phyloP scores from a whole-genome alignment of 139 green algal species.

The Asterochloris sp. region DNA sequence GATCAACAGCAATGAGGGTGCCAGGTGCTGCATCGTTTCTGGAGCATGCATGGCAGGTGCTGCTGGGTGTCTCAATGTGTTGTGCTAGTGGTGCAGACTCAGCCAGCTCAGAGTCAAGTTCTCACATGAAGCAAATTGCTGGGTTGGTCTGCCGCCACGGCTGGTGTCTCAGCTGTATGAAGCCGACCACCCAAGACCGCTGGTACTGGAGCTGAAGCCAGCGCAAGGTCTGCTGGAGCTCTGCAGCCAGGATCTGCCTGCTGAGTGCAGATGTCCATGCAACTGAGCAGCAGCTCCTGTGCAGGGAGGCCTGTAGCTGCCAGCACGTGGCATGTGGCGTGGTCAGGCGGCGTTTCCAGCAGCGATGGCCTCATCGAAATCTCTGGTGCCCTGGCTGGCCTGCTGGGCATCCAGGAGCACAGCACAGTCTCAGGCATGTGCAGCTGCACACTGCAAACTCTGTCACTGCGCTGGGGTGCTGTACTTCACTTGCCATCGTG shows the following conservation, averaged over 20 bases:
- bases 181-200: conserved; percentile 5
- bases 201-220: conserved; percentile 33
- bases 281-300: background rate
- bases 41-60: background rate
- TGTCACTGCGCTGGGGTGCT: too few relatives aligned
- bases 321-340: conserved; percentile 34
- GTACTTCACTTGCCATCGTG: too few relatives aligned
- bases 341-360: conserved; percentile 32
- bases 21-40: background rate
- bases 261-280: background rate
- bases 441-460: too few relatives aligned
- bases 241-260: background rate
- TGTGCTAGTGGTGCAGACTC: conserved; percentile 3
- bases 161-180: conserved; percentile 24
- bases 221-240: background rate
- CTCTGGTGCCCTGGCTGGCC: conserved; percentile 32
- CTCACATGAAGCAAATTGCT: conserved; percentile 40
- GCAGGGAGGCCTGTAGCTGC: background rate
- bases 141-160: conserved; percentile 41
- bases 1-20: background rate
- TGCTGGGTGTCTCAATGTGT: background rate
- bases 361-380: conserved; percentile 37
- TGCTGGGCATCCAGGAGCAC: conserved; percentile 42
- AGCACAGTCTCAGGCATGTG: background rate
- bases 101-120: conserved; percentile 27